Conservation (phyloP, 371 early-diverging fungal species). For the Mucor velutinosus region DNA sequence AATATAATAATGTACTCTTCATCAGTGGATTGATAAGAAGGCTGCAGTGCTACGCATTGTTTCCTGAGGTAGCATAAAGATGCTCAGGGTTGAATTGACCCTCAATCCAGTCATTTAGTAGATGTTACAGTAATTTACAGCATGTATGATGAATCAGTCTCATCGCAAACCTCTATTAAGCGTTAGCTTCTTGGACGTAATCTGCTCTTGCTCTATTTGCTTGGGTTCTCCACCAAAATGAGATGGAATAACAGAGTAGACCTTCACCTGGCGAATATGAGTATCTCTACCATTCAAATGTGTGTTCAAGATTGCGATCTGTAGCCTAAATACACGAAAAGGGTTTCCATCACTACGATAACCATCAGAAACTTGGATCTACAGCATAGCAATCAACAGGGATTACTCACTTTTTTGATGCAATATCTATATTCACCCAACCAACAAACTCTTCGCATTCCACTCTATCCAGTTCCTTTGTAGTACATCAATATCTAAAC, state of each 20-base stretch:
- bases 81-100: too few relatives aligned
- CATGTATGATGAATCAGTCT: not conserved
- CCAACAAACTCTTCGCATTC: slow-evolving; percentile 74
- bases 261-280: slow-evolving; percentile 80
- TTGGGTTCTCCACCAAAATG: not conserved
- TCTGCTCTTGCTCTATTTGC: not conserved
- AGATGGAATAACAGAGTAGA: slow-evolving; percentile 60
- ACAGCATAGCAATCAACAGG: too few relatives aligned
- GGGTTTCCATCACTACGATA: slow-evolving; percentile 39
- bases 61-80: too few relatives aligned
- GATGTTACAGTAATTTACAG: not conserved
- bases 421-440: slow-evolving; percentile 68
- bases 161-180: slow-evolving; percentile 15
- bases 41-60: too few relatives aligned
- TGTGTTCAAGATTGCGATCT: slow-evolving; percentile 81
- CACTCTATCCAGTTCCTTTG: slow-evolving; percentile 52
- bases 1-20: not conserved
- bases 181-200: not conserved
- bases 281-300: slow-evolving; percentile 93
- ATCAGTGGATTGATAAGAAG: too few relatives aligned
- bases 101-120: too few relatives aligned
- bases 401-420: not conserved
- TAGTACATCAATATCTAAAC: not conserved
- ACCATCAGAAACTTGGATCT: not conserved
- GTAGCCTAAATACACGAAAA: slow-evolving; percentile 65